These are phyloP conservation scores for Fusarium vanettenii DNA, from an alignment of 2,329 filamentous ascomycete species.

Conservation along the genomic window DNA sequence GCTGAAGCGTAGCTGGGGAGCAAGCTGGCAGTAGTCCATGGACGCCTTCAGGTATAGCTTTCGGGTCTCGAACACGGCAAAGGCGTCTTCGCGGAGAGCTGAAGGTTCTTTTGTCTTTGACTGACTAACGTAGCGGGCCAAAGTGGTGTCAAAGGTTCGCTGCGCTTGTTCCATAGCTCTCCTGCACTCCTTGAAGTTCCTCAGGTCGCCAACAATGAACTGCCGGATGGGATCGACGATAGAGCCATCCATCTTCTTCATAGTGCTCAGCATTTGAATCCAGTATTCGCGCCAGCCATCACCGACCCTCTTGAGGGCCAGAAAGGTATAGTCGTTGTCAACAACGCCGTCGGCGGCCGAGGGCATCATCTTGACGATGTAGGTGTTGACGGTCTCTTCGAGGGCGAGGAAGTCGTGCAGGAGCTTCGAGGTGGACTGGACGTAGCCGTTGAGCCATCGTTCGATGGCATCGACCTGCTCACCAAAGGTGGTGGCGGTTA, in stretches of 20 bases:
- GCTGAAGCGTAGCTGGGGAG: conserved; percentile 84
- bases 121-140: conserved; percentile 85
- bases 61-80: conserved; percentile 91
- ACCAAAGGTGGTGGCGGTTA: conserved; percentile 84
- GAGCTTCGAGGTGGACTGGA: conserved; percentile 65
- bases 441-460: conserved; percentile 82
- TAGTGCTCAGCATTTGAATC: conserved; percentile 77
- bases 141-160: conserved; percentile 83
- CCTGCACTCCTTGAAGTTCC: conserved; percentile 86
- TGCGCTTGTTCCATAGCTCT: conserved; percentile 82
- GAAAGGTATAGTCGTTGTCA: conserved; percentile 93
- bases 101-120: conserved; percentile 95
- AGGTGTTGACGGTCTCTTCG: conserved; percentile 82
- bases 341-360: conserved; percentile 84
- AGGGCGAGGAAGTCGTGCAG: conserved; percentile 75
- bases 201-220: conserved; percentile 84
- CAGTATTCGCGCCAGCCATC: conserved; percentile 92
- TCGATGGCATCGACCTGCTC: conserved; percentile 94
- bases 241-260: conserved; percentile 81
- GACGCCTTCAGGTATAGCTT: conserved; percentile 91
- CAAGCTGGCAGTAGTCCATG: conserved; percentile 91
- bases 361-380: conserved; percentile 81
- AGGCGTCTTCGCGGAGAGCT: conserved; percentile 91
- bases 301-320: conserved; percentile 85
- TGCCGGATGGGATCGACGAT: conserved; percentile 84